Conservation (phyloP, 768 basidiomycete species). For the Lactarius akahatsu region DNA sequence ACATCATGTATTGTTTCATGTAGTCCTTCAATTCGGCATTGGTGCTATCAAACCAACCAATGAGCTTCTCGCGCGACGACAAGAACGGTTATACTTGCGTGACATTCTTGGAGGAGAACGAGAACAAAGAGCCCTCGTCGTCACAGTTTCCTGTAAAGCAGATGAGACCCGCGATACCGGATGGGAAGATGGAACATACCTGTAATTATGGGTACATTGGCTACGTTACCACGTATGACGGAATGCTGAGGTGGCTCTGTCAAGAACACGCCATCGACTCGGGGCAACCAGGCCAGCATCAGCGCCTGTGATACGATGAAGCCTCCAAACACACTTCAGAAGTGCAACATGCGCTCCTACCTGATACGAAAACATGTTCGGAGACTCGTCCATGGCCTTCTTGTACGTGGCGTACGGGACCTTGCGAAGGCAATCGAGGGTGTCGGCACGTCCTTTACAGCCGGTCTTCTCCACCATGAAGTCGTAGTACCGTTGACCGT, state of each 20-base stretch:
- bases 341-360: constrained; percentile 21
- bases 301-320: constrained; percentile 28
- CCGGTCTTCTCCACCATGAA: constrained; percentile 40
- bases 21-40: constrained; percentile 7
- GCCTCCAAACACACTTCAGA: not conserved
- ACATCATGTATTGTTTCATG: constrained; percentile 31
- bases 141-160: constrained; percentile 46
- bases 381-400: constrained; percentile 37
- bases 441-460: constrained; percentile 39
- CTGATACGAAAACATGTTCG: constrained; percentile 37
- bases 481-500: constrained; percentile 43
- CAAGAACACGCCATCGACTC: constrained; percentile 33
- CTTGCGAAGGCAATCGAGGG: constrained; percentile 44
- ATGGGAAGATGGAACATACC: constrained; percentile 16
- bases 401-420: constrained; percentile 37
- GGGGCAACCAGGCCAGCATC: constrained; percentile 32
- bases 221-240: constrained; percentile 26
- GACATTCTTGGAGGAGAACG: constrained; percentile 33
- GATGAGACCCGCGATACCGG: constrained; percentile 1
- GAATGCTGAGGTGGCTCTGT: constrained; percentile 29
- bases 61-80: not conserved
- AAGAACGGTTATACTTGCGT: constrained; percentile 30
- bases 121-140: constrained; percentile 55
- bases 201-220: constrained; percentile 30
- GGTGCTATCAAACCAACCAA: not conserved